These are phyloP conservation scores for Botrytis galanthina DNA, from an alignment of 2,329 filamentous ascomycete species.

Conservation along the genomic window DNA sequence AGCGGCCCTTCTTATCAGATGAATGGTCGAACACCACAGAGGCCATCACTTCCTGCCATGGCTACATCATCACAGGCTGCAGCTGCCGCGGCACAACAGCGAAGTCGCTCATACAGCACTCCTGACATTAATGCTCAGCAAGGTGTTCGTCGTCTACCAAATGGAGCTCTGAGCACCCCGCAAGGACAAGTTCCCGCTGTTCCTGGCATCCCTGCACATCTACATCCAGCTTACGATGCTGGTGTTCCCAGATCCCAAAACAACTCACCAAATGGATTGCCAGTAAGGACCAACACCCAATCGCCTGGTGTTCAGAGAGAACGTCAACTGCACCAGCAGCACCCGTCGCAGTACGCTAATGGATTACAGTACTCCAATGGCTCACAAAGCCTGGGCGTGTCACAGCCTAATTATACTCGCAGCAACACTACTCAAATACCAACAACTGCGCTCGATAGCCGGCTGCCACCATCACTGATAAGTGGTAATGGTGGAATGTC, in stretches of 20 bases:
- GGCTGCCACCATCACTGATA: conserved; percentile 47
- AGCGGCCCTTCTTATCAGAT: conserved; percentile 52
- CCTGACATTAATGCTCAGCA: conserved; percentile 80
- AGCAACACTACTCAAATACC: conserved; percentile 33
- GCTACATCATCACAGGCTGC: conserved; percentile 48
- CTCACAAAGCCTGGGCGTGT: conserved; percentile 10
- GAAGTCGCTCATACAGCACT: conserved; percentile 89
- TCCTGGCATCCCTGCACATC: conserved; percentile 71
- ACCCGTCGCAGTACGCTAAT: conserved; percentile 41
- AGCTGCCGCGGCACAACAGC: conserved; percentile 53
- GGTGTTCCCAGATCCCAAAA: conserved; percentile 75
- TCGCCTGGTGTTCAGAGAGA: conserved; percentile 68
- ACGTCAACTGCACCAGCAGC: conserved; percentile 42
- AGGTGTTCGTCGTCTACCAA: conserved; percentile 48
- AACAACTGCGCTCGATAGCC: conserved; percentile 37
- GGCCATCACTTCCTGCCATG: conserved; percentile 78
- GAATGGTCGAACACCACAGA: conserved; percentile 64
- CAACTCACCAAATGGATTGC: conserved; percentile 71
- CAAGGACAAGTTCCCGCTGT: conserved; percentile 59
- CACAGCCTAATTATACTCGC: conserved; percentile 39
- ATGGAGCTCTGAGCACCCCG: conserved; percentile 46
- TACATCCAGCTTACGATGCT: conserved; percentile 58
- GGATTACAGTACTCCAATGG: conserved; percentile 38
- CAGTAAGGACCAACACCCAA: conserved; percentile 66
- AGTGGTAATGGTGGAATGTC: conserved; percentile 20